Evolutionary conservation across 495 filamentous ascomycete genomes (phyloP).

Genomic region (Penicillium daleae): DNA sequence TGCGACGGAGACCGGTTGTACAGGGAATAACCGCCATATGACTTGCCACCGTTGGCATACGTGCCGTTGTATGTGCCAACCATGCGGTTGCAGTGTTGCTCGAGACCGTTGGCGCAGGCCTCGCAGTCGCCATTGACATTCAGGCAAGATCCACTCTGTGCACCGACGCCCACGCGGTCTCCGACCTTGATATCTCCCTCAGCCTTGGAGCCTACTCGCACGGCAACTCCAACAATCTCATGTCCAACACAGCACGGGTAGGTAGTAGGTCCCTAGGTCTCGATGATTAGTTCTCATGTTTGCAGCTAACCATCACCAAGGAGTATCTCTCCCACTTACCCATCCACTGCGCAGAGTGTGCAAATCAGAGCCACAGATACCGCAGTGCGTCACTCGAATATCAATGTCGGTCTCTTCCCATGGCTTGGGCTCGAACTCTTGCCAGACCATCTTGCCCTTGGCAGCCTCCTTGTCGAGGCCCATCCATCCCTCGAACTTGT

Average conservation of each 20-base stretch:
- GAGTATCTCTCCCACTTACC: slow-evolving; percentile 39
- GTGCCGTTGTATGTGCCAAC: slow-evolving; percentile 52
- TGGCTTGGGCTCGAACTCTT: slow-evolving; percentile 75
- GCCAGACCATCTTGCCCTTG: slow-evolving; percentile 79
- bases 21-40: slow-evolving; percentile 70
- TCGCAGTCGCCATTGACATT: slow-evolving; percentile 62
- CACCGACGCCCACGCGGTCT: slow-evolving; percentile 86
- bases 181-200: slow-evolving; percentile 68
- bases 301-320: background rate
- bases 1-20: slow-evolving; percentile 73
- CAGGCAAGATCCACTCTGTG: slow-evolving; percentile 75
- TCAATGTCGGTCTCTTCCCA: slow-evolving; percentile 80
- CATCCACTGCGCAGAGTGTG: slow-evolving; percentile 78
- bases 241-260: slow-evolving; percentile 84
- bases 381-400: slow-evolving; percentile 50
- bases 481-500: slow-evolving; percentile 85
- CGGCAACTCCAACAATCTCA: slow-evolving; percentile 79
- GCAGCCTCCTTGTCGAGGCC: slow-evolving; percentile 59
- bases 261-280: slow-evolving; percentile 48
- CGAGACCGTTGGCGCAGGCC: slow-evolving; percentile 62
- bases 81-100: slow-evolving; percentile 67
- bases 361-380: slow-evolving; percentile 61
- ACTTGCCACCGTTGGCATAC: slow-evolving; percentile 60
- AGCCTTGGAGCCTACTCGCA: slow-evolving; percentile 72
- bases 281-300: background rate